Evolutionary conservation across 352 stramenopile genomes (phyloP).

Genomic region (Halophytophthora batemanensis): DNA sequence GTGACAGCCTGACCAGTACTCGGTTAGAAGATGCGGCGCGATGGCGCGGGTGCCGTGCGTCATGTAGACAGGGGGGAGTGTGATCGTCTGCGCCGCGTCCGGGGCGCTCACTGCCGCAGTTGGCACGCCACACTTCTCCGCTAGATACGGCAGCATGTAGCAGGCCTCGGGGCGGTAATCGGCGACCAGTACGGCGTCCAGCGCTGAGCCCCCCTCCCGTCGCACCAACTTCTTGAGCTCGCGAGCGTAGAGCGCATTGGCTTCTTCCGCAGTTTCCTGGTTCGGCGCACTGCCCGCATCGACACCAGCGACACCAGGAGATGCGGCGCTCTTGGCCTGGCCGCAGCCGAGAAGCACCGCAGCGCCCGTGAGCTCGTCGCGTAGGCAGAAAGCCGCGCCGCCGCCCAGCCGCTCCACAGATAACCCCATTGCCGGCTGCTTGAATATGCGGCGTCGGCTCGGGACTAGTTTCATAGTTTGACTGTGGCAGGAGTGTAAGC

Average conservation of each 20-base stretch:
- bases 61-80: slow-evolving; percentile 51
- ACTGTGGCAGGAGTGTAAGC: not conserved
- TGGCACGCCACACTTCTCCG: slow-evolving; percentile 48
- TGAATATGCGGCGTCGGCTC: not conserved
- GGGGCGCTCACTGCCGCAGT: slow-evolving; percentile 8
- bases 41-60: slow-evolving; percentile 80
- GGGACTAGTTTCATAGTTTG: not conserved
- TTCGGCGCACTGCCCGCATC: slow-evolving; percentile 2
- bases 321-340: slow-evolving; percentile 25
- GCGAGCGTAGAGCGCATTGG: slow-evolving; percentile 41
- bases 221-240: slow-evolving; percentile 55
- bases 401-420: slow-evolving; percentile 63
- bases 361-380: slow-evolving; percentile 45
- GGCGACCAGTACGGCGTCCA: slow-evolving; percentile 58
- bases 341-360: slow-evolving; percentile 66
- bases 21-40: slow-evolving; percentile 57
- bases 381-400: slow-evolving; percentile 65
- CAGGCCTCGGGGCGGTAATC: slow-evolving; percentile 68
- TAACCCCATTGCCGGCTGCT: slow-evolving; percentile 42
- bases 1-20: slow-evolving; percentile 69
- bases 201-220: slow-evolving; percentile 30
- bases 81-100: slow-evolving; percentile 23
- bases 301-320: slow-evolving; percentile 37
- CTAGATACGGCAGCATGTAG: slow-evolving; percentile 74
- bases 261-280: slow-evolving; percentile 22